Evolutionary conservation across 2,329 filamentous ascomycete species (phyloP).

Genomic region (Alternaria sp.): DNA sequence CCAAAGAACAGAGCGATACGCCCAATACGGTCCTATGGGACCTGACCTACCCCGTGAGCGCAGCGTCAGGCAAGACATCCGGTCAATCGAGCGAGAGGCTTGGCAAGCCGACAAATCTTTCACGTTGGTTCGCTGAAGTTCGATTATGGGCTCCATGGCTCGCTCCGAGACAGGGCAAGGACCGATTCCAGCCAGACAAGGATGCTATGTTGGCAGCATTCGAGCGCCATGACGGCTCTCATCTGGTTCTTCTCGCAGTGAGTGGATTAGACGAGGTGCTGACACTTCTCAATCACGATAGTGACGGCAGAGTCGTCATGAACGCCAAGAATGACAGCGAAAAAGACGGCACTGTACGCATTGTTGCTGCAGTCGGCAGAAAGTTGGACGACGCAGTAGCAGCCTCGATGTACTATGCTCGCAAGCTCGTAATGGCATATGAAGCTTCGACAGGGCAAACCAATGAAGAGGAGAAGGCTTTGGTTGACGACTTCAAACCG

Average conservation of each 20-base stretch:
- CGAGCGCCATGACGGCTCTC: conserved; percentile 72
- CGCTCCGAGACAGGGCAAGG: conserved; percentile 82
- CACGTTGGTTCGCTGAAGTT: conserved; percentile 83
- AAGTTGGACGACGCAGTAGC: conserved; percentile 79
- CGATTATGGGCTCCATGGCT: conserved; percentile 85
- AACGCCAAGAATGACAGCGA: conserved; percentile 75
- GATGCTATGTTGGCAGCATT: conserved; percentile 83
- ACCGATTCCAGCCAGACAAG: conserved; percentile 72
- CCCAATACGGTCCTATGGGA: conserved; percentile 75
- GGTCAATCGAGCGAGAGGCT: conserved; percentile 65
- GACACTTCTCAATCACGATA: conserved; percentile 72
- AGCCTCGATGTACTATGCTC: conserved; percentile 87
- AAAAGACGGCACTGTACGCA: conserved; percentile 62
- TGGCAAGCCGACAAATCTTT: conserved; percentile 69
- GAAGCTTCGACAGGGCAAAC: conserved; percentile 56
- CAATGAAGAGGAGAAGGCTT: conserved; percentile 57
- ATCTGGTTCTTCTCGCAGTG: conserved; percentile 79
- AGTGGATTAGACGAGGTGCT: conserved; percentile 76
- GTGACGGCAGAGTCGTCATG: conserved; percentile 71
- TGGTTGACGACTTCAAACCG: conserved; percentile 61
- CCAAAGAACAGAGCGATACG: conserved; percentile 68
- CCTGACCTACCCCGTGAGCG: conserved; percentile 64
- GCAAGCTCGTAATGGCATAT: conserved; percentile 65
- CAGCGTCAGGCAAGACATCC: conserved; percentile 66
- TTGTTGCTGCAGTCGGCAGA: conserved; percentile 76